A percentile compares a stretch with the other conserved stretches of the same genome.
Evolutionary conservation across 176 grass and related monocot species (phyloP).

Genomic region (Saccharum officinarum): DNA sequence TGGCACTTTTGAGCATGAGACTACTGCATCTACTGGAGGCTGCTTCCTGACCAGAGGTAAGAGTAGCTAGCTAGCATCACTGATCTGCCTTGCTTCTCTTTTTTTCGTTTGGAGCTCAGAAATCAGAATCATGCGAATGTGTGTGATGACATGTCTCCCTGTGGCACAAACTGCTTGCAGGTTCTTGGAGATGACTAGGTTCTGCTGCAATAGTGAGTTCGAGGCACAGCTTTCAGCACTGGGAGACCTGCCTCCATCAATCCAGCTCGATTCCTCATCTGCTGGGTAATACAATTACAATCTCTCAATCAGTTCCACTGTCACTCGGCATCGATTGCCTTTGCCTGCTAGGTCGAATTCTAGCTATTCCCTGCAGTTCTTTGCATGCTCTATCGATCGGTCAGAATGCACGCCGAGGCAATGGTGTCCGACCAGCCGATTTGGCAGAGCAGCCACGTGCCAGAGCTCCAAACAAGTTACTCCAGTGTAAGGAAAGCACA

Average conservation of each 20-base stretch:
- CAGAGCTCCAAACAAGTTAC: constrained; percentile 23
- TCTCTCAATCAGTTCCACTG: background rate
- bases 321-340: background rate
- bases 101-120: background rate
- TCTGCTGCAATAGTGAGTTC: constrained; percentile 65
- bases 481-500: too few relatives aligned
- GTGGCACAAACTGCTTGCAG: constrained; percentile 22
- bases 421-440: constrained; percentile 73
- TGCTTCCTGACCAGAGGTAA: constrained; percentile 74
- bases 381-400: background rate
- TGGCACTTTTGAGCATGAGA: too few relatives aligned
- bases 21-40: constrained; percentile 78
- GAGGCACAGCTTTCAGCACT: constrained; percentile 43
- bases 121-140: background rate
- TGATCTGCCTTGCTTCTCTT: background rate
- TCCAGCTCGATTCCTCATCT: constrained; percentile 63
- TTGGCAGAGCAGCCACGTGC: constrained; percentile 52
- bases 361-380: background rate
- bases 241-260: constrained; percentile 55
- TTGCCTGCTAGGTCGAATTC: background rate
- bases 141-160: background rate
- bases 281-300: constrained; percentile 34
- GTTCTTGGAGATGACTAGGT: constrained; percentile 75
- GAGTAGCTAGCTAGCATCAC: background rate
- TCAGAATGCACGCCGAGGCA: constrained; percentile 71